Evolutionary conservation across 1,284 basidiomycete species (phyloP), one percentile per base, ranked within the genome.

Genomic region (Sanghuangporus weigelae): DNA sequence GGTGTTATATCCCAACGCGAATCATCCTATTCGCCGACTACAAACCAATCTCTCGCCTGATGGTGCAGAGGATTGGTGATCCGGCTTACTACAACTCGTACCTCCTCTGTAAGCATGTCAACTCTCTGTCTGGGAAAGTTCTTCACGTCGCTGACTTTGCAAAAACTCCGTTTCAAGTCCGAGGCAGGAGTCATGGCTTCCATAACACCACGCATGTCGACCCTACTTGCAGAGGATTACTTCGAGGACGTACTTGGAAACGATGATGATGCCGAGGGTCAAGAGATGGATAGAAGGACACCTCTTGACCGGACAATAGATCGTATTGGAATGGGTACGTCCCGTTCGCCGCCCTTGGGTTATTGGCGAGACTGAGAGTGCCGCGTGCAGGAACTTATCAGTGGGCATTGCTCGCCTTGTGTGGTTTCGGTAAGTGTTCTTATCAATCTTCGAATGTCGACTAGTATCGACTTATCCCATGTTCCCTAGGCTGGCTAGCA

Each of bases 251-350:
- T 77, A 7, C 74, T 75, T 57, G 75, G 73, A 35, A 78, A 78
- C 62, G 78, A 80, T 59, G 77, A 78, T 53, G 75, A 73, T 10
- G 73, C 71, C n/a, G 71, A 72, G 39, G 54, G 63, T 44, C 72
- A 70, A 21, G 70, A 73, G 11, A 69, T 75, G 58, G 87, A 90
- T 71, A 77, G 75, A 31, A 79, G 88, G 63, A 89, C 90, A 10
- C 87, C 88, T 67, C 78, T 95, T 44, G 92, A 94, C 76, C 88
- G 84, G 72, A 95, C 92, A 1, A 90, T 96, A 75, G 92, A 95
- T 72, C 83, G 85, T 49, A 92, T 96, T 70, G 93, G 94, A 38
- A 95, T 96, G 88, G 94, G 93, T 84, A 67, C 44, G 74, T 49
- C 69, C 16, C 44, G n/a, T 74, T 3, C 14, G 14, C 50, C 39